Conservation (phyloP, 176 grass and related monocot genomes). For the Microstegium vimineum region DNA sequence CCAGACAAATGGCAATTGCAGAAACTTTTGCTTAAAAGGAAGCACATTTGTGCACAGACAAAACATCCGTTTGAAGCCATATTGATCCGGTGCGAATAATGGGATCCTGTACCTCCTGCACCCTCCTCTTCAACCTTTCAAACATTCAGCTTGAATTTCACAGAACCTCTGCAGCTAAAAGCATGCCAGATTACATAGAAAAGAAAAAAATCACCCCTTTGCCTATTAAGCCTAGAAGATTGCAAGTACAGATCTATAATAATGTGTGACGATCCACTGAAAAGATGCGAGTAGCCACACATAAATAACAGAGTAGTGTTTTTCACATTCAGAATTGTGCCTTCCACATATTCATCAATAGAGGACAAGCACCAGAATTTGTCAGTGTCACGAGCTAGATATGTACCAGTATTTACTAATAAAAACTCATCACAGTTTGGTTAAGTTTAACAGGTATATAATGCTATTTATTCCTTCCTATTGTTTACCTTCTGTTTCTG, state of each 20-base stretch:
- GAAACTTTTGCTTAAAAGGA: neutral
- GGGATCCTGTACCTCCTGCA: neutral
- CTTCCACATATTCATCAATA: neutral
- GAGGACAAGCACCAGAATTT: neutral
- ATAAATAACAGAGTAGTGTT: neutral
- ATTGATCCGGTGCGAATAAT: neutral
- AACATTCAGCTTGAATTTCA: neutral
- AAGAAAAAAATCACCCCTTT: neutral
- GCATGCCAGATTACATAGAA: neutral
- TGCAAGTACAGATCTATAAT: neutral
- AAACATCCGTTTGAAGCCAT: neutral
- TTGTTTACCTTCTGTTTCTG: constrained; percentile 8
- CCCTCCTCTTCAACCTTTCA: neutral
- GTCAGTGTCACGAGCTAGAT: neutral
- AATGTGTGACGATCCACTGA: neutral
- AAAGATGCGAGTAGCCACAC: neutral
- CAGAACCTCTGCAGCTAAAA: neutral
- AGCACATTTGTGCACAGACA: neutral
- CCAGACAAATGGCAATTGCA: neutral
- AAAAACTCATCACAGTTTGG: neutral
- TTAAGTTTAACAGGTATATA: neutral
- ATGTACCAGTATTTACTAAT: neutral
- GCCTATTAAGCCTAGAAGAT: neutral
- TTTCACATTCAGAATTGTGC: neutral
- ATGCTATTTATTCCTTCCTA: constrained; percentile 6